These are phyloP conservation scores for Dactylellina parvicollis DNA, from an alignment of 2,329 filamentous ascomycete species.

Conservation along the genomic window DNA sequence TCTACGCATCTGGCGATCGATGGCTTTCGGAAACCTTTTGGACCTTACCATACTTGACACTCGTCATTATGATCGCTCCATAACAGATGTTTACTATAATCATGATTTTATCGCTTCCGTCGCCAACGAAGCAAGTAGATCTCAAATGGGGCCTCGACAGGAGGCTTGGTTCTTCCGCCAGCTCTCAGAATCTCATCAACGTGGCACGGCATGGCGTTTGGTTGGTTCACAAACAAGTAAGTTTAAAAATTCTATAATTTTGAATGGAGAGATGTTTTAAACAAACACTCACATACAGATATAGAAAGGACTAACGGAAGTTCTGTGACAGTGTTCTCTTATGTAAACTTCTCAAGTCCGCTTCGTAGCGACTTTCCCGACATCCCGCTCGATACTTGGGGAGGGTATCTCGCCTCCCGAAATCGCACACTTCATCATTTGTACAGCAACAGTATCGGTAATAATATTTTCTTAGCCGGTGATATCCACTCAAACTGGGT, in stretches of 20 bases:
- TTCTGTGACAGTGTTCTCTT: slow-evolving; percentile 71
- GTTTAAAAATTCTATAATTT: not conserved
- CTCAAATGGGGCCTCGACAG: slow-evolving; percentile 76
- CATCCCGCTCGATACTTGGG: slow-evolving; percentile 69
- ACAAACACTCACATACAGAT: no score
- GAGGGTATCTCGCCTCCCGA: slow-evolving; percentile 75
- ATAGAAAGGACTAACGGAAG: no score
- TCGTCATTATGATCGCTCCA: slow-evolving; percentile 73
- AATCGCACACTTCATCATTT: slow-evolving; percentile 76
- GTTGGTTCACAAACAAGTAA: slow-evolving; percentile 73
- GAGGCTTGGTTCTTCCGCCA: slow-evolving; percentile 78
- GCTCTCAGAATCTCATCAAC: slow-evolving; percentile 68
- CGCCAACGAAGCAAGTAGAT: slow-evolving; percentile 73
- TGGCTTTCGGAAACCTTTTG: slow-evolving; percentile 72
- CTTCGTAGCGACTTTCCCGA: slow-evolving; percentile 60
- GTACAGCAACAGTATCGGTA: slow-evolving; percentile 74
- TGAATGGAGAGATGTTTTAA: no score
- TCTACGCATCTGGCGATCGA: slow-evolving; percentile 73
- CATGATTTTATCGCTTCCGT: slow-evolving; percentile 71
- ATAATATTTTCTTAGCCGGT: slow-evolving; percentile 78
- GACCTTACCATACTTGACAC: slow-evolving; percentile 76
- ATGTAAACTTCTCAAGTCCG: slow-evolving; percentile 62
- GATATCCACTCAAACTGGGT: slow-evolving; percentile 76
- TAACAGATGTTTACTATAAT: slow-evolving; percentile 71
- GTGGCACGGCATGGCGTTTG: slow-evolving; percentile 76